phyloP scores from a whole-genome alignment of 2,329 filamentous ascomycete genomes.

The Neoscytalidium dimidiatum region DNA sequence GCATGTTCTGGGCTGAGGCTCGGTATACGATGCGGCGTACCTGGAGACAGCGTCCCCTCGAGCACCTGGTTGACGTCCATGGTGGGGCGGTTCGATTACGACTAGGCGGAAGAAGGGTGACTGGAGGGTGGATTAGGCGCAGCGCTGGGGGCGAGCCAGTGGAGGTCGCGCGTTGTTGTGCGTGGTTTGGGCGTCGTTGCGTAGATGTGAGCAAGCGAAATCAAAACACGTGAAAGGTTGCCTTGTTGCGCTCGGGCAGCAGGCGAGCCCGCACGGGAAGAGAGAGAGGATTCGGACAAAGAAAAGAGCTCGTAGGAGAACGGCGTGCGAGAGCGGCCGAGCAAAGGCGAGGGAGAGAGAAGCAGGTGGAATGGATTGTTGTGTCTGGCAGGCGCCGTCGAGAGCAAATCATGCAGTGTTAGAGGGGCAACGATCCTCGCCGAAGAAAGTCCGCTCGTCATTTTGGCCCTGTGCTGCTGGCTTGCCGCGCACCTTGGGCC shows the following conservation, averaged over 20 bases:
- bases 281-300: slow-evolving; percentile 15
- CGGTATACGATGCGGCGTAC: slow-evolving; percentile 51
- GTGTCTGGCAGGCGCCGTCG: slow-evolving; percentile 17
- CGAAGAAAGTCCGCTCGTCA: not conserved
- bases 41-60: slow-evolving; percentile 91
- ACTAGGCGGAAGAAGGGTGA: not conserved
- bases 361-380: slow-evolving; percentile 16
- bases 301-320: slow-evolving; percentile 15
- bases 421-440: slow-evolving; percentile 15
- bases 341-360: slow-evolving; percentile 14
- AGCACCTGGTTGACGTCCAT: slow-evolving; percentile 99
- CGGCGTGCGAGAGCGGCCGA: not conserved
- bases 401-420: slow-evolving; percentile 16
- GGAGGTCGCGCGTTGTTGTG: not conserved
- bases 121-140: not conserved
- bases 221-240: slow-evolving; percentile 39
- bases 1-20: slow-evolving; percentile 10
- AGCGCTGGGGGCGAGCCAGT: not conserved
- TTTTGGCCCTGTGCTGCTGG: too few relatives aligned
- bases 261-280: slow-evolving; percentile 8
- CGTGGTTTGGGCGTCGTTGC: slow-evolving; percentile 29
- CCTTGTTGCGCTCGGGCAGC: not conserved
- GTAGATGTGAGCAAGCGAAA: slow-evolving; percentile 28
- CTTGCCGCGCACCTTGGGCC: too few relatives aligned
- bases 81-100: slow-evolving; percentile 49